These are phyloP conservation scores for Phytophthora cryptogea DNA, from an alignment of 352 stramenopile species.

Conservation along the genomic window DNA sequence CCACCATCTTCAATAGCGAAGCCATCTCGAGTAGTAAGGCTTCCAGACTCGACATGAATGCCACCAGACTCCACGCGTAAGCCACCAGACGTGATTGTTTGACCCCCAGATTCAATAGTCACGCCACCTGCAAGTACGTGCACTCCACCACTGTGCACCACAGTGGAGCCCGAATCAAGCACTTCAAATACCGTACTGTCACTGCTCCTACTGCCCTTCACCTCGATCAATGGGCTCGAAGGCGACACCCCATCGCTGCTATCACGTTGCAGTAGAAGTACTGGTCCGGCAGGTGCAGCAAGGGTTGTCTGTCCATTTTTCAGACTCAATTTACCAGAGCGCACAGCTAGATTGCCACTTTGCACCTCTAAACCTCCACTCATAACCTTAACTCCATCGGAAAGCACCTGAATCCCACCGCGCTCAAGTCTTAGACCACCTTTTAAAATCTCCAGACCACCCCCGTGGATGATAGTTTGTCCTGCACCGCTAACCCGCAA, in stretches of 20 bases:
- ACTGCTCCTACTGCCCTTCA: constrained; percentile 22
- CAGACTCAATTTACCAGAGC: constrained; percentile 44
- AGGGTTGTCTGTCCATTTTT: constrained; percentile 45
- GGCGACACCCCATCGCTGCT: constrained; percentile 13
- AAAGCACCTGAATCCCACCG: constrained; percentile 63
- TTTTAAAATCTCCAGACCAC: constrained; percentile 60
- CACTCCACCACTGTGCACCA: constrained; percentile 60
- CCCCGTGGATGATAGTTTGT: constrained; percentile 59
- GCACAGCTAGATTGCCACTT: constrained; percentile 46
- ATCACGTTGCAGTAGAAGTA: constrained; percentile 33
- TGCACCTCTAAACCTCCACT: constrained; percentile 49
- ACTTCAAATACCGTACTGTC: constrained; percentile 61
- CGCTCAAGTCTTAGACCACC: constrained; percentile 62
- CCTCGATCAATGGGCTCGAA: constrained; percentile 39
- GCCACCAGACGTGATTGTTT: constrained; percentile 63
- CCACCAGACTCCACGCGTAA: constrained; percentile 61
- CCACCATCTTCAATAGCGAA: constrained; percentile 70
- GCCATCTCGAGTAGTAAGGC: constrained; percentile 55
- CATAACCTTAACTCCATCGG: constrained; percentile 53
- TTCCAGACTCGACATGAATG: constrained; percentile 53
- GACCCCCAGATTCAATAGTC: constrained; percentile 56
- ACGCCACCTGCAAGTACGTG: constrained; percentile 57
- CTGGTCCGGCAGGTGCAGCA: constrained; percentile 18
- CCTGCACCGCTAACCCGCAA: constrained; percentile 58
- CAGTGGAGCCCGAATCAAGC: constrained; percentile 47